Conservation (phyloP, 2,329 filamentous ascomycete genomes). For the Gnomoniopsis smithogilvyi region DNA sequence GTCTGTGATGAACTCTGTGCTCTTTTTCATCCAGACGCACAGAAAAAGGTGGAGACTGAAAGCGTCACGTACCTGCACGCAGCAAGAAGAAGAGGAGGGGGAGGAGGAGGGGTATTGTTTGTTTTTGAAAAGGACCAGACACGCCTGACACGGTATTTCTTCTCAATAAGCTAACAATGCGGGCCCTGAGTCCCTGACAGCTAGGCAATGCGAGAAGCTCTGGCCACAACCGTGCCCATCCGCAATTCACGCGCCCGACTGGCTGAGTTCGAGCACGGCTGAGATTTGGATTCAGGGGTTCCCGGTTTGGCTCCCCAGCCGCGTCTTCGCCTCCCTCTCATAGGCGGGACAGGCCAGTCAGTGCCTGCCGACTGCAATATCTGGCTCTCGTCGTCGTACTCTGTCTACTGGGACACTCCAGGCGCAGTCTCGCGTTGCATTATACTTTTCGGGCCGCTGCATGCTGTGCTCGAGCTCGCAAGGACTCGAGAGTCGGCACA, state of each 20-base stretch:
- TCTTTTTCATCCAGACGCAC: neutral
- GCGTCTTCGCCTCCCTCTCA: neutral
- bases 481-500: neutral
- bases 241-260: slow-evolving; percentile 10
- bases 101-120: slow-evolving; percentile 15
- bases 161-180: slow-evolving; percentile 5
- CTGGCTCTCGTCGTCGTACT: neutral
- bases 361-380: neutral
- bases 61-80: neutral
- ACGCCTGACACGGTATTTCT: slow-evolving; percentile 1
- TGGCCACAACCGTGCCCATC: slow-evolving; percentile 2
- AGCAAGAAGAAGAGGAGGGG: too few species aligned
- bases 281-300: slow-evolving; percentile 2
- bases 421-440: slow-evolving; percentile 11
- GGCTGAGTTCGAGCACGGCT: neutral
- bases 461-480: slow-evolving; percentile 2
- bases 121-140: slow-evolving; percentile 6
- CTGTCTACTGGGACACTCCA: neutral
- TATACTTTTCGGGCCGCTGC: neutral
- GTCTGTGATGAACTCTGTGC: neutral
- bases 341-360: too few species aligned
- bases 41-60: neutral
- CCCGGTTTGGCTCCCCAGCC: neutral
- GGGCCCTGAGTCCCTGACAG: neutral
- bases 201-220: slow-evolving; percentile 1